Conservation (phyloP, 2,329 filamentous ascomycete species). For the Grosmannia serpens region DNA sequence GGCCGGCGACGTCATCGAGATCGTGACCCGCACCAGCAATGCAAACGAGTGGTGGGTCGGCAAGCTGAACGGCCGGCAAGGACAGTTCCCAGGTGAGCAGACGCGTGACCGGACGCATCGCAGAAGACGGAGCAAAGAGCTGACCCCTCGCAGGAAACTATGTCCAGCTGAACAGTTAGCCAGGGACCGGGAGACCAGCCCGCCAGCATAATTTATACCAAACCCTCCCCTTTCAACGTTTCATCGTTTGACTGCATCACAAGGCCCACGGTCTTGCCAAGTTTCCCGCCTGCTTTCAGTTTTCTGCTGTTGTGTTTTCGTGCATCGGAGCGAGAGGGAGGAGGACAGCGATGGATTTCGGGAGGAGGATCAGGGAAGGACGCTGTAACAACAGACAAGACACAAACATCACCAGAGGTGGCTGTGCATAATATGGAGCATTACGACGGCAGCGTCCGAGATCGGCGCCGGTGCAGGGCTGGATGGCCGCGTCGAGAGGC, state of each 20-base stretch:
- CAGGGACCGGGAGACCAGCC: background rate
- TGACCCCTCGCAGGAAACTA: conserved; percentile 28
- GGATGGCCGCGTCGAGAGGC: too few species aligned
- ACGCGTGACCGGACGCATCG: background rate
- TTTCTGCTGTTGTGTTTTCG: background rate
- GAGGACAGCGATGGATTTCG: too few species aligned
- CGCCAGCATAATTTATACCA: background rate
- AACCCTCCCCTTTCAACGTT: background rate
- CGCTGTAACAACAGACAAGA: too few species aligned
- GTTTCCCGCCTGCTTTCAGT: background rate
- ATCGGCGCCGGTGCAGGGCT: too few species aligned
- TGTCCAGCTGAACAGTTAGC: conserved; percentile 27
- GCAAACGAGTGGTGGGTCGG: conserved; percentile 98
- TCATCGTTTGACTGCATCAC: background rate
- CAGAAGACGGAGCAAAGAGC: background rate
- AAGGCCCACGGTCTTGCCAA: background rate
- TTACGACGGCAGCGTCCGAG: too few species aligned
- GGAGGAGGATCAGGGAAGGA: too few species aligned
- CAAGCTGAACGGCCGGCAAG: conserved; percentile 64
- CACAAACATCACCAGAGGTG: too few species aligned
- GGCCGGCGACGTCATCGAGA: conserved; percentile 82
- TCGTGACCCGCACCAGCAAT: conserved; percentile 70
- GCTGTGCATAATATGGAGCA: background rate
- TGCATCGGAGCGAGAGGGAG: too few species aligned
- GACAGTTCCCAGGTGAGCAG: conserved; percentile 82